phyloP scores from a whole-genome alignment of 2,329 filamentous ascomycete genomes.

The Westerdykella sp. region DNA sequence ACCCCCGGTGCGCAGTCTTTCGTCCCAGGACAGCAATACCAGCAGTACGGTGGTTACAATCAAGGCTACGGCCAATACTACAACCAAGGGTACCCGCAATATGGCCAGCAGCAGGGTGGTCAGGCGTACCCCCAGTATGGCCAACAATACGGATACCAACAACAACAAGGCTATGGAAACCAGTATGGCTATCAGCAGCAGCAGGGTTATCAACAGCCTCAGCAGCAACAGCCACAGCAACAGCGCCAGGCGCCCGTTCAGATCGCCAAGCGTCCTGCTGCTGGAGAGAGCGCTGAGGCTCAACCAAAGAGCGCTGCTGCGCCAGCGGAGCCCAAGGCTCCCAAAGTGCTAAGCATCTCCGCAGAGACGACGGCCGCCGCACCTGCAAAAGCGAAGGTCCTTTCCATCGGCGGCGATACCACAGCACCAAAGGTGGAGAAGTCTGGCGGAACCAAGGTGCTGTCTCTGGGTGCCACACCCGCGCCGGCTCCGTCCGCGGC shows the following conservation, averaged over 20 bases:
- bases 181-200: slow-evolving; percentile 27
- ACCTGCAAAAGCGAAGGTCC: slow-evolving; percentile 58
- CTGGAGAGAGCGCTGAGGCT: slow-evolving; percentile 42
- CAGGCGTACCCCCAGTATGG: slow-evolving; percentile 44
- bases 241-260: slow-evolving; percentile 49
- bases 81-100: slow-evolving; percentile 20
- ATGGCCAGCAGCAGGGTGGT: slow-evolving; percentile 12
- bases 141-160: slow-evolving; percentile 24
- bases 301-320: slow-evolving; percentile 39
- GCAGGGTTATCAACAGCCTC: slow-evolving; percentile 46
- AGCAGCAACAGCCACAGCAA: slow-evolving; percentile 27
- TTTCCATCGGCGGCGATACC: slow-evolving; percentile 53
- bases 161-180: slow-evolving; percentile 20
- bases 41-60: slow-evolving; percentile 42
- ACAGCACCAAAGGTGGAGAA: slow-evolving; percentile 51
- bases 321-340: slow-evolving; percentile 43
- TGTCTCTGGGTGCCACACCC: slow-evolving; percentile 58
- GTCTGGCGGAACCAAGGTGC: slow-evolving; percentile 57
- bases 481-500: slow-evolving; percentile 47
- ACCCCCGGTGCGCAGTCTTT: slow-evolving; percentile 66
- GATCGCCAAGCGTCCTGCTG: slow-evolving; percentile 57
- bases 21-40: slow-evolving; percentile 64
- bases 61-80: slow-evolving; percentile 47
- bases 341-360: slow-evolving; percentile 54
- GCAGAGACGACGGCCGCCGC: slow-evolving; percentile 34